phyloP scores from a whole-genome alignment of 148 eudicot genomes.

The Chenopodium quinoa region DNA sequence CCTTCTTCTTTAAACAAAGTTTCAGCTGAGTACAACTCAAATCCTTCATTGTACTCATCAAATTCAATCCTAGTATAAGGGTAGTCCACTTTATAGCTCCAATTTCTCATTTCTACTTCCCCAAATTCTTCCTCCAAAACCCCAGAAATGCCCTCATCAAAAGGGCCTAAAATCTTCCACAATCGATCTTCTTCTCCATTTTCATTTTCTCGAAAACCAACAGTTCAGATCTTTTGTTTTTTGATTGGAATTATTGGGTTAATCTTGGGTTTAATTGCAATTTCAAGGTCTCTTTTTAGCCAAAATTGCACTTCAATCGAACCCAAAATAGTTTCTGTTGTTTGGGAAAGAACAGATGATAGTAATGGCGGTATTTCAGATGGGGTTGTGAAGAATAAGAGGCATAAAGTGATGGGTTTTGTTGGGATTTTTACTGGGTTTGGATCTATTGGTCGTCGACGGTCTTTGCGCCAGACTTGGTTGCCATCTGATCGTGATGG shows the following conservation, averaged over 20 bases:
- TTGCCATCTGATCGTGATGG: conserved; percentile 75
- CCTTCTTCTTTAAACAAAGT: too few species aligned
- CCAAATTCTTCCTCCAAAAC: background rate
- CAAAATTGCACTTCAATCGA: conserved; percentile 26
- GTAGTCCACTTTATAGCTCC: too few species aligned
- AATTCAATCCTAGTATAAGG: too few species aligned
- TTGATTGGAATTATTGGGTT: conserved; percentile 33
- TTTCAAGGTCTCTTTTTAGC: conserved; percentile 22
- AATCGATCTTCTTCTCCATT: conserved; percentile 30
- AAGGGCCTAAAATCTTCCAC: conserved; percentile 43
- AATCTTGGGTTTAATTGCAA: conserved; percentile 28
- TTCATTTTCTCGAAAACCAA: conserved; percentile 25
- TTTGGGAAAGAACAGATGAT: conserved; percentile 40
- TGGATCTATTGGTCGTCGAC: conserved; percentile 60
- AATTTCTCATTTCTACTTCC: background rate
- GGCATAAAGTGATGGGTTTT: conserved; percentile 87
- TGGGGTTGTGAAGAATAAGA: conserved; percentile 37
- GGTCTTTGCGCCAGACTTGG: conserved; percentile 77
- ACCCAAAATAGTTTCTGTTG: conserved; percentile 50
- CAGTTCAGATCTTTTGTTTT: conserved; percentile 35
- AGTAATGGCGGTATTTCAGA: background rate
- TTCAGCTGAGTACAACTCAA: too few species aligned
- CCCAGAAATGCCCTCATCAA: conserved; percentile 48
- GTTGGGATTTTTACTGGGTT: conserved; percentile 95
- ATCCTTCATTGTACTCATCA: too few species aligned